A percentile compares a stretch with the other conserved stretches of the same genome.
These are phyloP conservation scores for Calvatia gigantea DNA, from an alignment of 768 basidiomycete genomes.

Conservation along the genomic window DNA sequence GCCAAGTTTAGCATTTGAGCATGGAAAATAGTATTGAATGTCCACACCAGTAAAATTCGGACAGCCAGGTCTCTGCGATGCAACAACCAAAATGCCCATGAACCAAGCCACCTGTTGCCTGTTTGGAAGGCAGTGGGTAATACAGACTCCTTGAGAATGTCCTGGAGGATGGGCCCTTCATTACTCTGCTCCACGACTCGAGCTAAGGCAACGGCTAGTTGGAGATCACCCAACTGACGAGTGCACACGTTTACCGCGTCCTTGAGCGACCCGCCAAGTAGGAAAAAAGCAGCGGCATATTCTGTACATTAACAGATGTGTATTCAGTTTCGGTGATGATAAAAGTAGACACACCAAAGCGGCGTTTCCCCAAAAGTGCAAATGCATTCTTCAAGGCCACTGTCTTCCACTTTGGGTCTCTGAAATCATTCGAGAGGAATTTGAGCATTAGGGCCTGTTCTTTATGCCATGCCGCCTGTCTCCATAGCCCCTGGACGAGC, in stretches of 20 bases:
- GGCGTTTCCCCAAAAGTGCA: conserved; percentile 83
- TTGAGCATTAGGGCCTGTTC: conserved; percentile 89
- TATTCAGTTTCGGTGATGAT: neutral
- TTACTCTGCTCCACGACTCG: conserved; percentile 81
- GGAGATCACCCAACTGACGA: conserved; percentile 84
- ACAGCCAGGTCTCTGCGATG: conserved; percentile 85
- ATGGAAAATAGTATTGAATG: neutral
- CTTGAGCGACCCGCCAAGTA: conserved; percentile 82
- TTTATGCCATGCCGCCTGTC: conserved; percentile 90
- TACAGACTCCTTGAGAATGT: conserved; percentile 70
- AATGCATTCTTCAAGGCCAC: conserved; percentile 97
- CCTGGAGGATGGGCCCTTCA: conserved; percentile 71
- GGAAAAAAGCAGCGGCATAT: conserved; percentile 98
- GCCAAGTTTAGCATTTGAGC: neutral
- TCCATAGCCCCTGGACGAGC: conserved; percentile 93
- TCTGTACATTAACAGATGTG: conserved; percentile 43
- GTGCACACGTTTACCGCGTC: conserved; percentile 92
- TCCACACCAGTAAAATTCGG: conserved; percentile 73
- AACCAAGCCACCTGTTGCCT: conserved; percentile 91
- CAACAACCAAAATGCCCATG: conserved; percentile 97
- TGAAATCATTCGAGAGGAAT: conserved; percentile 90
- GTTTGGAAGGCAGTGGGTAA: conserved; percentile 81
- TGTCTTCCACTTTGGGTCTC: conserved; percentile 78
- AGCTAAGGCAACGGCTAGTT: conserved; percentile 84
- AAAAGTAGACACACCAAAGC: conserved; percentile 65